Percentiles rank a stretch among this genome's conserved stretches.
Evolutionary conservation across 1,139 yeast genomes (phyloP).

Genomic region (Pneumocystis oryctolagi): DNA sequence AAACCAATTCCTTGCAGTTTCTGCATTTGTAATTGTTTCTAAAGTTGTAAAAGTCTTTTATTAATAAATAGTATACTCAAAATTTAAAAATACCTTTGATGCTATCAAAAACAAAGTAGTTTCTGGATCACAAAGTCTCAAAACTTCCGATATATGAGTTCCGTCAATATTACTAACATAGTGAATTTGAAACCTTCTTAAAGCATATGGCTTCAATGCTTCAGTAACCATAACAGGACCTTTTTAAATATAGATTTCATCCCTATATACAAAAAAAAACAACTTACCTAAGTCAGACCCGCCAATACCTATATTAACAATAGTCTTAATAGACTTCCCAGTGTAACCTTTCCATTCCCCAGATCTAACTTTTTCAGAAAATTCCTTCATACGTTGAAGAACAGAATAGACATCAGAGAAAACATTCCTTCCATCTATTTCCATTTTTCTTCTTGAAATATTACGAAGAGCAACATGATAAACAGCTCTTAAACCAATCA

Average conservation of each 20-base stretch:
- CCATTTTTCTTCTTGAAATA: constrained; percentile 66
- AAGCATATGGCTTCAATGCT: constrained; percentile 81
- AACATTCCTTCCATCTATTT: constrained; percentile 78
- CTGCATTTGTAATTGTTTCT: constrained; percentile 91
- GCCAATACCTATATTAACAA: constrained; percentile 96
- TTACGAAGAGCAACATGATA: constrained; percentile 93
- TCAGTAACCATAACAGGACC: constrained; percentile 47
- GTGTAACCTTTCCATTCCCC: constrained; percentile 96
- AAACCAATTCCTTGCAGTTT: constrained; percentile 90
- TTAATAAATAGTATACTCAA: constrained; percentile 23
- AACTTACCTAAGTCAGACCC: constrained; percentile 98
- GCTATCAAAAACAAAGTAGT: constrained; percentile 90
- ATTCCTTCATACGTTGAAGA: constrained; percentile 89
- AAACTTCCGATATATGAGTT: constrained; percentile 85
- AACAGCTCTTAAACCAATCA: constrained; percentile 39
- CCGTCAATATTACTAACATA: constrained; percentile 98
- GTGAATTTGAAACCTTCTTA: constrained; percentile 56
- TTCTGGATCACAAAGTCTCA: constrained; percentile 66
- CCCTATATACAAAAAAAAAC: constrained; percentile 31
- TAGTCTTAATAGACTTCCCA: constrained; percentile 82
- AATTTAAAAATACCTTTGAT: constrained; percentile 31
- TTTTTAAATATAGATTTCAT: neutral
- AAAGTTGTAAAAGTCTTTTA: constrained; percentile 80
- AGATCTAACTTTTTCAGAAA: constrained; percentile 72
- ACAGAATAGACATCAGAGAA: constrained; percentile 82